Evolutionary conservation across 1,284 basidiomycete species (phyloP).

Genomic region (Leccinum pachyderme): DNA sequence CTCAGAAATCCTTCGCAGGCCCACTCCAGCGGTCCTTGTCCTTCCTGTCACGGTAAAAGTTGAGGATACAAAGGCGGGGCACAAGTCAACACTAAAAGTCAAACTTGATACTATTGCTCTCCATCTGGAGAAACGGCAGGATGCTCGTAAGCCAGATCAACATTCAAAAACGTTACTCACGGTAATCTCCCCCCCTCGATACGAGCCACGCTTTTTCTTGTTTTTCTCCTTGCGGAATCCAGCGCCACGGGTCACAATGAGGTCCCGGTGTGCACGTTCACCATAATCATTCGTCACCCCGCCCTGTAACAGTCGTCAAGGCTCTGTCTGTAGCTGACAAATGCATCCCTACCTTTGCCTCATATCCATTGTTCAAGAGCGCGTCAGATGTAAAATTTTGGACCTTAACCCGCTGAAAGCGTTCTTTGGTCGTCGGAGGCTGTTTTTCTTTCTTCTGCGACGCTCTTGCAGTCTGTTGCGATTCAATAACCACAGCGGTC

Average conservation of each 20-base stretch:
- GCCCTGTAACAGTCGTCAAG: slow-evolving; percentile 2
- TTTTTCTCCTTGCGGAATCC: slow-evolving; percentile 99
- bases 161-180: slow-evolving; percentile 43
- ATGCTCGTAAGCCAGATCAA: slow-evolving; percentile 4
- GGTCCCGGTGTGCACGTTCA: slow-evolving; percentile 78
- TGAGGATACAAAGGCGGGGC: neutral
- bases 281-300: slow-evolving; percentile 82
- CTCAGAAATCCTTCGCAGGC: neutral
- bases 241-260: slow-evolving; percentile 91
- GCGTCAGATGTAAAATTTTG: slow-evolving; percentile 62
- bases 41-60: neutral
- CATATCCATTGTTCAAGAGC: slow-evolving; percentile 82
- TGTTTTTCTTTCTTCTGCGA: slow-evolving; percentile 34
- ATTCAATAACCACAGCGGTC: slow-evolving; percentile 37
- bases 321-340: neutral
- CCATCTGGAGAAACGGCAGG: slow-evolving; percentile 49
- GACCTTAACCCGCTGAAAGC: slow-evolving; percentile 84
- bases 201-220: slow-evolving; percentile 97
- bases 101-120: slow-evolving; percentile 86
- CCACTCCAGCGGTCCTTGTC: neutral
- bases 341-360: slow-evolving; percentile 63
- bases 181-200: slow-evolving; percentile 89
- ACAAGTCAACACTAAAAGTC: slow-evolving; percentile 34
- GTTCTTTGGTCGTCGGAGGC: slow-evolving; percentile 46
- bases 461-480: slow-evolving; percentile 6